Percentiles rank a stretch among this genome's conserved stretches.
These are phyloP conservation scores for Tillandsia leiboldiana DNA, from an alignment of 176 grass and related monocot genomes.

Conservation along the genomic window DNA sequence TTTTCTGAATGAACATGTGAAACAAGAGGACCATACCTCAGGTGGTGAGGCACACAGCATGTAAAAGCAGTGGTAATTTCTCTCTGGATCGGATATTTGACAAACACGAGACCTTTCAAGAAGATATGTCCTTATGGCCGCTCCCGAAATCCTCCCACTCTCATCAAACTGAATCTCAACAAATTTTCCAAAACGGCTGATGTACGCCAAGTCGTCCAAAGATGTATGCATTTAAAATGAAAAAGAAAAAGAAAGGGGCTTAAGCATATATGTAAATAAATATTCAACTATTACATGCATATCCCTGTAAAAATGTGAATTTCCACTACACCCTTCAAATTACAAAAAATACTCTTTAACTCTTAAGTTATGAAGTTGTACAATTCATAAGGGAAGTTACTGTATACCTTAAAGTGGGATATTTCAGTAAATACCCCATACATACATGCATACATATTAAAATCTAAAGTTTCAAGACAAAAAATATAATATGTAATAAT, in stretches of 20 bases:
- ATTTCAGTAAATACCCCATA: too few relatives aligned
- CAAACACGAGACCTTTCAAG: conserved; percentile 87
- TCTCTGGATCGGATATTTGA: conserved; percentile 89
- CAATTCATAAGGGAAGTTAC: too few relatives aligned
- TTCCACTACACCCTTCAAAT: not conserved
- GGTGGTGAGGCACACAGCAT: conserved; percentile 72
- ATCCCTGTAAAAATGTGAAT: not conserved
- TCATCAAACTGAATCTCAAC: conserved; percentile 88
- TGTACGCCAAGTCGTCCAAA: not conserved
- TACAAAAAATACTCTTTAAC: not conserved
- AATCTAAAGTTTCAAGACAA: not conserved
- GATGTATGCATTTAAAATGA: conserved; percentile 15
- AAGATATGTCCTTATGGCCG: conserved; percentile 82
- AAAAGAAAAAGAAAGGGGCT: conserved; percentile 6
- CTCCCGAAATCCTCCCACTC: conserved; percentile 71
- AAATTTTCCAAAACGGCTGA: conserved; percentile 89
- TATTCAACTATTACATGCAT: not conserved
- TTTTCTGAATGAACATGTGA: not conserved
- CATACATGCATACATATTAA: too few relatives aligned
- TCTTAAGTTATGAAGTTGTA: not conserved
- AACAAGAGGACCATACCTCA: conserved; percentile 35
- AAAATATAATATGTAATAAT: not conserved
- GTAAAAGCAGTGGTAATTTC: conserved; percentile 95
- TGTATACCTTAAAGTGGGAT: too few relatives aligned
- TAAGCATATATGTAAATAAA: too few relatives aligned